These are phyloP conservation scores for Coccomyxa sp. DNA, from an alignment of 139 green algal species.

Conservation along the genomic window DNA sequence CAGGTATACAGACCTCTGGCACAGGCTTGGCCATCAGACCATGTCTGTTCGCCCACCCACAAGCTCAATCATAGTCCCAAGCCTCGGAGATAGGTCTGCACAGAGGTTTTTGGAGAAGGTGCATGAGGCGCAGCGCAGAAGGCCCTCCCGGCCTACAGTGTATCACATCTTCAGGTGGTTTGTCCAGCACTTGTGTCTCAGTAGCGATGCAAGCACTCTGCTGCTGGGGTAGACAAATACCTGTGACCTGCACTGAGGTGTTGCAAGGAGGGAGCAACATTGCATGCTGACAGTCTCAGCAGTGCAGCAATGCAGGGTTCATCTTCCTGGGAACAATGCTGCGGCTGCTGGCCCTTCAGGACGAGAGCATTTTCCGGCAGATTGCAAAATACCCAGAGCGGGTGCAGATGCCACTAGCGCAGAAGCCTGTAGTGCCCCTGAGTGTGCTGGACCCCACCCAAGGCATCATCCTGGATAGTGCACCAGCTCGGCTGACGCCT, in stretches of 20 bases:
- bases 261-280: not conserved
- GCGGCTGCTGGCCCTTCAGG: constrained; percentile 1
- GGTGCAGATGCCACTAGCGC: no score
- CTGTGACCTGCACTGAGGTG: not conserved
- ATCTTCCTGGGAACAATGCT: constrained; percentile 41
- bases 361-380: not conserved
- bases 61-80: constrained; percentile 9
- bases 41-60: constrained; percentile 6
- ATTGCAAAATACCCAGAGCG: no score
- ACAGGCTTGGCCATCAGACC: constrained; percentile 11
- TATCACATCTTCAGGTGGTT: constrained; percentile 21
- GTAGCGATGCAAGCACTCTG: not conserved
- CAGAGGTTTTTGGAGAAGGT: constrained; percentile 6
- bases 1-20: constrained; percentile 19
- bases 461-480: constrained; percentile 44
- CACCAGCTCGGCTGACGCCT: constrained; percentile 21
- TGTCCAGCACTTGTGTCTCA: no score
- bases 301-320: constrained; percentile 41
- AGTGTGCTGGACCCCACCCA: constrained; percentile 5
- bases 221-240: not conserved
- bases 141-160: not conserved
- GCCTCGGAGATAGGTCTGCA: constrained; percentile 2
- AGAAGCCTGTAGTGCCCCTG: not conserved
- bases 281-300: not conserved
- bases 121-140: not conserved